Percentiles rank a stretch among this genome's conserved stretches.
Conservation (phyloP, 495 filamentous ascomycete species). For the Gamarada debralockiae region DNA sequence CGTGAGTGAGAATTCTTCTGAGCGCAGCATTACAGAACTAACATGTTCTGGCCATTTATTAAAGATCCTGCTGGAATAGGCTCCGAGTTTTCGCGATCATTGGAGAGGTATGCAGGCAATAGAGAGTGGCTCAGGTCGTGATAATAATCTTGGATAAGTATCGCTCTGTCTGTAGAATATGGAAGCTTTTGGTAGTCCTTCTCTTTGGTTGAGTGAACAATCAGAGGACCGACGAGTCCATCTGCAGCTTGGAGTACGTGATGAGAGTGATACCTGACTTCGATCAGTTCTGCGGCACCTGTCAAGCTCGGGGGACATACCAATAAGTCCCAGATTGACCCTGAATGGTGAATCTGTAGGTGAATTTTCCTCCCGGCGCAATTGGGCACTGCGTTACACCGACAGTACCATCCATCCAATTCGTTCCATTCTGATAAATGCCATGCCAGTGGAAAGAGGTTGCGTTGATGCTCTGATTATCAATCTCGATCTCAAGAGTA, state of each 20-base stretch:
- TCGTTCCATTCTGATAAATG: constrained; percentile 57
- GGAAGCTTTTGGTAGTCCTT: constrained; percentile 28
- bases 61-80: constrained; percentile 56
- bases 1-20: too few species aligned
- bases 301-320: too few species aligned
- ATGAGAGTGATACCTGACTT: constrained; percentile 25
- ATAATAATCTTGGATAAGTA: constrained; percentile 52
- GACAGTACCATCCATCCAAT: constrained; percentile 59
- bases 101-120: constrained; percentile 42
- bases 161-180: constrained; percentile 43
- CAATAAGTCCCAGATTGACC: too few species aligned
- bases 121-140: constrained; percentile 43
- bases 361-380: not conserved
- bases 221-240: constrained; percentile 49
- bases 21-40: too few species aligned
- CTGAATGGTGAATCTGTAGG: not conserved
- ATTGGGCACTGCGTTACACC: constrained; percentile 57
- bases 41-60: constrained; percentile 49
- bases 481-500: constrained; percentile 40
- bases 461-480: constrained; percentile 40
- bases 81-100: constrained; percentile 42
- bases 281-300: too few species aligned
- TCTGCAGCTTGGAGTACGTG: constrained; percentile 35
- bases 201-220: constrained; percentile 42
- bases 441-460: constrained; percentile 63